These are phyloP conservation scores for Leishmania guyanensis DNA, from an alignment of 208 protist genomes.

Conservation along the genomic window DNA sequence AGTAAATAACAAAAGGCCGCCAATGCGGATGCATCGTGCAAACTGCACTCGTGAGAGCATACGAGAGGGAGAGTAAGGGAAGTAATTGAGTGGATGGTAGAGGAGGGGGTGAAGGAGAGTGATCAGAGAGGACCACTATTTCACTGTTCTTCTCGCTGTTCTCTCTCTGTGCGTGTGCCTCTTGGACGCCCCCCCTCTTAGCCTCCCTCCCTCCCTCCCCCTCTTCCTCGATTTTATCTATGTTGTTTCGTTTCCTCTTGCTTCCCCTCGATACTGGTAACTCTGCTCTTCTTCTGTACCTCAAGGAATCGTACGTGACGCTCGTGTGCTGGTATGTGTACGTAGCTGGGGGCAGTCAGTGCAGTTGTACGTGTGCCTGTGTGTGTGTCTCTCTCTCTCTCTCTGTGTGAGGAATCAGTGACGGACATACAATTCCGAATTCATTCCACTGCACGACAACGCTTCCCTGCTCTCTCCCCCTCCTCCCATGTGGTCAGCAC, in stretches of 20 bases:
- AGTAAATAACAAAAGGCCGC: not conserved
- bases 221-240: not conserved
- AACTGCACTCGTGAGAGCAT: not conserved
- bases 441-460: not conserved
- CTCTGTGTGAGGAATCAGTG: not conserved
- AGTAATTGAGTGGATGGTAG: not conserved
- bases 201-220: not conserved
- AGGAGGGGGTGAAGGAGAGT: not conserved
- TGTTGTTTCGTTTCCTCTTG: not conserved
- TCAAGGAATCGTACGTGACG: not conserved
- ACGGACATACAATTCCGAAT: not conserved
- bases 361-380: not conserved
- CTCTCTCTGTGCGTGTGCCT: not conserved
- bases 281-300: not conserved
- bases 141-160: constrained; percentile 7
- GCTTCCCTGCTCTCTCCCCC: not conserved
- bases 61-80: constrained; percentile 9
- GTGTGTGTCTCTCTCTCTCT: not conserved
- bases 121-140: not conserved
- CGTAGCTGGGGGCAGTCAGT: not conserved
- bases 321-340: not conserved
- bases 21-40: not conserved
- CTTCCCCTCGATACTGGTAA: not conserved
- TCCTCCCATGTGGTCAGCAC: not conserved
- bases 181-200: not conserved